Base-by-base conservation (phyloP, 78 protist genomes). In the Emiliania huxleyi region DNA sequence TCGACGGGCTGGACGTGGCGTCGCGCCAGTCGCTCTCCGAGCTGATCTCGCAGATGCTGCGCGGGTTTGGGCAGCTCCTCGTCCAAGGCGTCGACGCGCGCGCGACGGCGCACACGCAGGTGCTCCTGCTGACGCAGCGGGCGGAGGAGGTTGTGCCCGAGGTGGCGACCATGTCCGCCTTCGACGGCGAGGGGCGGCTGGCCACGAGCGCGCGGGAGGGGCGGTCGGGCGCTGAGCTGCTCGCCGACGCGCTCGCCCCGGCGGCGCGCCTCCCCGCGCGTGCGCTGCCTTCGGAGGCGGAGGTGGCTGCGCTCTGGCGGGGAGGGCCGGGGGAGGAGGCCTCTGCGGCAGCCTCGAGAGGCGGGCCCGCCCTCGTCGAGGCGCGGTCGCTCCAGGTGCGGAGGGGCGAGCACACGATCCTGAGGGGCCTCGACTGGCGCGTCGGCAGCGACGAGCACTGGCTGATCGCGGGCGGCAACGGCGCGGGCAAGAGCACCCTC, bases 31-130 rank as follows among this genome's bases (percentile, higher is more conserved):
- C 1, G 22, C 87, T 79, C 37, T 8, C 33, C 55, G 87, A 79
- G 52, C 48, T 79, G 37, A 26, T 79, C 49, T 40, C 52, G 33
- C 48, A 40, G 40, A 79, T 35, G 49, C 52, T 43, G 19, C 33
- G 52, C 15, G 87, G 87, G 40, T 79, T 79, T 35, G 11, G 52
- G 37, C 52, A 40, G 48, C 45, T 79, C 15, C 87, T 79, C 38
- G 52, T 79, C 49, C 87, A 79, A 52, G 87, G 87, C 15, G 87
- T 79, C 35, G 33, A 18, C 35, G 87, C 87, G 37, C 2, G 12
- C 87, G 25, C 87, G 38, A 79, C 87, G 3, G 87, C 87, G 49
- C 87, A 12, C 55, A 43, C 87, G 45, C 87, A 79, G 87, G 35
- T 79, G 5, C 87, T 79, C 11, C 25, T 79, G 4, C 5, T 43